These are phyloP conservation scores for Xylaria sp. DNA, from an alignment of 2,329 filamentous ascomycete genomes.

Conservation along the genomic window DNA sequence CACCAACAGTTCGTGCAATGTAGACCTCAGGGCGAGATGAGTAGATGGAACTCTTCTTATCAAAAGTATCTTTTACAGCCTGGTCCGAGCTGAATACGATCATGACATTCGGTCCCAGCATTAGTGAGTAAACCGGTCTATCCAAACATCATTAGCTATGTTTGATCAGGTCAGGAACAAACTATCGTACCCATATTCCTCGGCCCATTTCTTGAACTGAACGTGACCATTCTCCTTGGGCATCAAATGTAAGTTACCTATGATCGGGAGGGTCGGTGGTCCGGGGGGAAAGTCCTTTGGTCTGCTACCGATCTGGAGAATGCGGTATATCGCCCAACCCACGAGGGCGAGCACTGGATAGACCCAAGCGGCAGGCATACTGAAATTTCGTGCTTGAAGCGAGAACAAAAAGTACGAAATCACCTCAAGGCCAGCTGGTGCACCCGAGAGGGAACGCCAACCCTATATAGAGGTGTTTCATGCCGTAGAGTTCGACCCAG, in stretches of 20 bases:
- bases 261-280: constrained; percentile 40
- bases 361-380: constrained; percentile 38
- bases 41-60: constrained; percentile 43
- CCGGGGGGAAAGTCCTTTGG: constrained; percentile 41
- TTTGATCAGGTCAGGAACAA: background rate
- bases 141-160: constrained; percentile 19
- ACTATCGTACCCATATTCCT: constrained; percentile 41
- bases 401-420: constrained; percentile 26
- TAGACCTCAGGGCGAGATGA: constrained; percentile 42
- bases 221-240: constrained; percentile 40
- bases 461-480: constrained; percentile 30
- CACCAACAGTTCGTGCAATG: constrained; percentile 41
- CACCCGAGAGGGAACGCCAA: constrained; percentile 18
- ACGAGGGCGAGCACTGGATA: constrained; percentile 38
- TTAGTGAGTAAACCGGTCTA: constrained; percentile 42
- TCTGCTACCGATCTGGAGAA: constrained; percentile 41
- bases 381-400: constrained; percentile 24
- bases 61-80: constrained; percentile 40
- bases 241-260: constrained; percentile 41
- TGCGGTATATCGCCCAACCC: constrained; percentile 39
- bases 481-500: constrained; percentile 7
- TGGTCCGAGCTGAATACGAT: constrained; percentile 41
- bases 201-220: constrained; percentile 43
- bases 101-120: constrained; percentile 40
- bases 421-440: constrained; percentile 10